Conservation (phyloP, 140 eudicot species). For the Senecio squalidus region DNA sequence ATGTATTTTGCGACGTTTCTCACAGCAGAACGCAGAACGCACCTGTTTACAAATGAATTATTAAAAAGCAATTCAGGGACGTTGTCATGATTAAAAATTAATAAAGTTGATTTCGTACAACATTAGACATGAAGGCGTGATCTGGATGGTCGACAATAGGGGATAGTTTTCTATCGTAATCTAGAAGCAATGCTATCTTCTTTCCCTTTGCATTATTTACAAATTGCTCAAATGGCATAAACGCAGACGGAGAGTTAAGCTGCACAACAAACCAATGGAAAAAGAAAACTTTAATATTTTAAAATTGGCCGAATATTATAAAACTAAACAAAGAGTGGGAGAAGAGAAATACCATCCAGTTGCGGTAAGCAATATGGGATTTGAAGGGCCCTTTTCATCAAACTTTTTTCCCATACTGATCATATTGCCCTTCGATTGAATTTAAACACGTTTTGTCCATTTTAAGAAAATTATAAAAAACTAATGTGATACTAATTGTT, state of each 20-base stretch:
- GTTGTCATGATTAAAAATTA: not conserved
- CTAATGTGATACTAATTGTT: too few species aligned
- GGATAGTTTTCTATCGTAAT: constrained; percentile 92
- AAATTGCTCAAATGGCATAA: constrained; percentile 72
- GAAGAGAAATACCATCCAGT: constrained; percentile 72
- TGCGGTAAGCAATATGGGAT: constrained; percentile 58
- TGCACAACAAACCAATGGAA: constrained; percentile 31
- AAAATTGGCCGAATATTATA: not conserved
- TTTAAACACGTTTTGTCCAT: too few species aligned
- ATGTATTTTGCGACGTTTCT: constrained; percentile 64
- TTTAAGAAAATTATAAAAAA: not conserved
- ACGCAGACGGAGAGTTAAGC: constrained; percentile 92
- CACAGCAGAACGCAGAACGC: constrained; percentile 89
- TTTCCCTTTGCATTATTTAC: constrained; percentile 65
- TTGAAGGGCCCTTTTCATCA: too few species aligned
- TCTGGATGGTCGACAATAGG: constrained; percentile 96
- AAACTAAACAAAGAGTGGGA: not conserved
- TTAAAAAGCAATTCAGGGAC: not conserved
- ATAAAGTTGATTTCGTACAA: constrained; percentile 41
- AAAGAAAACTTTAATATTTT: not conserved
- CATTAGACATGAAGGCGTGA: constrained; percentile 74
- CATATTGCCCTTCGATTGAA: too few species aligned
- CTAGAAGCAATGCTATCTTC: constrained; percentile 78
- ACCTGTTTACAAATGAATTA: constrained; percentile 39
- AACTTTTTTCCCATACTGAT: too few species aligned